A percentile compares a stretch with the other conserved stretches of the same genome.
Conservation (phyloP, 441 rosid genomes). For the Mallotus repandus region DNA sequence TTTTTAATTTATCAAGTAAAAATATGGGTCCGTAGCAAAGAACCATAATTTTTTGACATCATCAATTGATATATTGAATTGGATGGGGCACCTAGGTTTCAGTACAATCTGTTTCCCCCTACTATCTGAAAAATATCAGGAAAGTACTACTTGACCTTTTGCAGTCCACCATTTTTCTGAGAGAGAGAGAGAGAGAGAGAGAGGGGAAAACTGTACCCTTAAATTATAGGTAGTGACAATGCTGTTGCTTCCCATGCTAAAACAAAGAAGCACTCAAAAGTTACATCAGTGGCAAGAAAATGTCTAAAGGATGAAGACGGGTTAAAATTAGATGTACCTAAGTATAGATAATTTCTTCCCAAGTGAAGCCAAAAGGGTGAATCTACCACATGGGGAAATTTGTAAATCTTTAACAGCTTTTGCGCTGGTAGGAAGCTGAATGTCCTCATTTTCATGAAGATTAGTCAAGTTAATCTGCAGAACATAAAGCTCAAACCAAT, state of each 20-base stretch:
- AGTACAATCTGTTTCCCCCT: no score
- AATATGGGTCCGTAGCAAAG: not conserved
- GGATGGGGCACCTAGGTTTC: not conserved
- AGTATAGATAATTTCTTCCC: slow-evolving; percentile 14
- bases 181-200: no score
- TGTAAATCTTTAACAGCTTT: slow-evolving; percentile 11
- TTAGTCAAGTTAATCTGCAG: slow-evolving; percentile 9
- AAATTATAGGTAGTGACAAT: not conserved
- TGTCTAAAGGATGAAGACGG: not conserved
- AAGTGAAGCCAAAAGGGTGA: slow-evolving; percentile 12
- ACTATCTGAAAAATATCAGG: not conserved
- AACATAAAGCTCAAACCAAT: not conserved
- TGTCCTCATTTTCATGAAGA: slow-evolving; percentile 13
- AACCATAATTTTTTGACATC: not conserved
- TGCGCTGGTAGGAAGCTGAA: slow-evolving; percentile 11
- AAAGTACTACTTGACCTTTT: not conserved
- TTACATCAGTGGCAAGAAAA: not conserved
- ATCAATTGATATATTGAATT: not conserved
- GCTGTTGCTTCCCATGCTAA: slow-evolving; percentile 17
- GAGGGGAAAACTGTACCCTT: not conserved
- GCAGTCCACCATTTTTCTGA: not conserved
- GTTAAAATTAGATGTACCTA: not conserved
- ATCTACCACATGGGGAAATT: slow-evolving; percentile 9
- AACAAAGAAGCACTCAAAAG: not conserved
- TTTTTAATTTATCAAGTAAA: not conserved